Conservation (phyloP, 192 early-diverging fungal genomes). For the Pilobolus umbonatus region DNA sequence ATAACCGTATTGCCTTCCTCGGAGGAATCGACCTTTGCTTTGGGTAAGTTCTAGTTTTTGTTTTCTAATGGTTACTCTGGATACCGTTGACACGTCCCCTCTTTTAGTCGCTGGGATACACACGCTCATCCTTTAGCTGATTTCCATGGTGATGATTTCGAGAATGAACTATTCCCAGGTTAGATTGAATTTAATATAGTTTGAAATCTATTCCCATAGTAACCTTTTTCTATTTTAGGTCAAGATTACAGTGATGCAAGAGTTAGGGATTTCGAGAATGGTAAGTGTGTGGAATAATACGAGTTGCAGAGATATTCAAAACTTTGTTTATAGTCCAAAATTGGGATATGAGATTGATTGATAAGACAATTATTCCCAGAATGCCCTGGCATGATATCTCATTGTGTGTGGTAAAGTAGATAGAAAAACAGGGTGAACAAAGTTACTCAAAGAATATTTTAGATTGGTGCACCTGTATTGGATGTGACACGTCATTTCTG, state of each 20-base stretch:
- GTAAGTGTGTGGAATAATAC: constrained; percentile 9
- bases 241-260: constrained; percentile 87
- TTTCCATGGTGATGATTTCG: constrained; percentile 48
- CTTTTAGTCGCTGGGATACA: constrained; percentile 54
- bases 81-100: not conserved
- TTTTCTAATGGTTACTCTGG: not conserved
- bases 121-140: constrained; percentile 72
- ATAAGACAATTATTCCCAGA: constrained; percentile 47
- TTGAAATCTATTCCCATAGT: not conserved
- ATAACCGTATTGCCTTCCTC: constrained; percentile 79
- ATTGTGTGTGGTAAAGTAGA: constrained; percentile 64
- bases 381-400: constrained; percentile 92
- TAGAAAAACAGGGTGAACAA: too few species aligned
- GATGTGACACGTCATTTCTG: constrained; percentile 83
- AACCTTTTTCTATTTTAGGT: constrained; percentile 17
- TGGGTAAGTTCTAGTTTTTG: constrained; percentile 41
- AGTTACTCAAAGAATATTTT: not conserved
- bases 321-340: constrained; percentile 37
- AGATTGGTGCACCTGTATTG: constrained; percentile 70
- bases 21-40: constrained; percentile 86
- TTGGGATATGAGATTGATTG: constrained; percentile 43
- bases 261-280: constrained; percentile 63
- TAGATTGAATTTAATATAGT: not conserved
- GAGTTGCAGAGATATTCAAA: not conserved
- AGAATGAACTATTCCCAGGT: constrained; percentile 43